Base-by-base conservation (phyloP, 345 rosid species). In the Camelina laxa region DNA sequence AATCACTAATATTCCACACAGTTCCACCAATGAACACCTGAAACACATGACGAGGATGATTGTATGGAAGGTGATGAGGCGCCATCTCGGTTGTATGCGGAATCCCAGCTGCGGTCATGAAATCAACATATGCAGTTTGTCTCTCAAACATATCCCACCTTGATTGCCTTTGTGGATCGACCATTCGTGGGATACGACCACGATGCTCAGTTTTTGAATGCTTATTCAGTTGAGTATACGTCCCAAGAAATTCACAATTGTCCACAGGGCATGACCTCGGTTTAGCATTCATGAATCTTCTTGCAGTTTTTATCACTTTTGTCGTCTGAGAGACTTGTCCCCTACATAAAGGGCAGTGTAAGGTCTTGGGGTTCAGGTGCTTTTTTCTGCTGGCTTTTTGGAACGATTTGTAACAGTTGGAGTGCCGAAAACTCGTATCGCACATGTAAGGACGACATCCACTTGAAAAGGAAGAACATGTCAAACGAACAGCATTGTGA, bases 401-500 rank as follows among this genome's bases (percentile, higher is more conserved):
- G 84, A 84, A 93, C 74, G 84, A 91, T 60, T 88, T 95, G 53
- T 85, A 95, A 79, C 97, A 93, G 67, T 93, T 91, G 21, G 98
- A 93, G 75, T 87, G 92, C 3, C 93, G 89, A 66, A 79, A 81
- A 76, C 96, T 91, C 15, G 98, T 93, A 74, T 90, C 96, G 70
- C 98, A 93, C 92, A 93, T 91, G 77, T 88, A 93, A 54, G 98
- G 89, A 36, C 89, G 94, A 57, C 98, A 93, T 42, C 97, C 97
- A 50, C 82, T 89, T 59, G 85, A 87, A 63, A 86, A 84, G 51
- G 96, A 89, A 65, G 97, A 88, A 75, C 97, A 93, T n/a, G 31
- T 12, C 36, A 93, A 83, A 71, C 89, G 94, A 80, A 93, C 91
- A 41, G 94, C 98, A 67, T 91, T 89, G 75, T 93, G 98, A 0